These are phyloP conservation scores for Lycium ferocissimum DNA, from an alignment of 257 asterid species.

Conservation along the genomic window DNA sequence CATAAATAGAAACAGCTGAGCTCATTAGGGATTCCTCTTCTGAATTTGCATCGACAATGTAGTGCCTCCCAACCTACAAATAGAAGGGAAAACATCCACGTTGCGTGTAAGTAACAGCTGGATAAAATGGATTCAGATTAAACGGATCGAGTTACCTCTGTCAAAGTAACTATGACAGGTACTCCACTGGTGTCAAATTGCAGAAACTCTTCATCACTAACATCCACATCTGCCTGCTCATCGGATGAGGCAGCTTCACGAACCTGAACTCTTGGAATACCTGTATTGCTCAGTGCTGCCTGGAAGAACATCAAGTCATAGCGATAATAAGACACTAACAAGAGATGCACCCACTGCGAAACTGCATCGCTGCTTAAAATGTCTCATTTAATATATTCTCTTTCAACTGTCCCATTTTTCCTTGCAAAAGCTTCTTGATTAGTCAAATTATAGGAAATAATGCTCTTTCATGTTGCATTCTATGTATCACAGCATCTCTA, in stretches of 20 bases:
- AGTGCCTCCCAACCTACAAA: constrained; percentile 79
- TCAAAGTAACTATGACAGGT: constrained; percentile 81
- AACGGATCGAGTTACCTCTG: constrained; percentile 58
- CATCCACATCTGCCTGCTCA: constrained; percentile 82
- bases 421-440: background rate
- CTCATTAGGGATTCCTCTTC: constrained; percentile 98
- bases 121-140: background rate
- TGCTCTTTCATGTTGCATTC: constrained; percentile 5
- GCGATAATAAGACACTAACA: background rate
- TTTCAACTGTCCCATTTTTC: background rate
- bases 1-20: constrained; percentile 78
- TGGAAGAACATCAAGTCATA: constrained; percentile 34
- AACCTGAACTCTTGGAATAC: constrained; percentile 82
- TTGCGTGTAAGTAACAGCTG: background rate
- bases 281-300: constrained; percentile 90
- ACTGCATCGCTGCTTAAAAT: background rate
- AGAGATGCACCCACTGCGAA: background rate
- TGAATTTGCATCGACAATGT: constrained; percentile 81
- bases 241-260: constrained; percentile 56
- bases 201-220: constrained; percentile 80
- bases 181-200: constrained; percentile 80
- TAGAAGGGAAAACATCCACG: background rate
- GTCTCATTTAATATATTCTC: background rate
- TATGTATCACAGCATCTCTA: constrained; percentile 16
- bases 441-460: background rate